Evolutionary conservation across 1,139 yeast genomes (phyloP).

Genomic region (Citeromyces hawaiiensis): DNA sequence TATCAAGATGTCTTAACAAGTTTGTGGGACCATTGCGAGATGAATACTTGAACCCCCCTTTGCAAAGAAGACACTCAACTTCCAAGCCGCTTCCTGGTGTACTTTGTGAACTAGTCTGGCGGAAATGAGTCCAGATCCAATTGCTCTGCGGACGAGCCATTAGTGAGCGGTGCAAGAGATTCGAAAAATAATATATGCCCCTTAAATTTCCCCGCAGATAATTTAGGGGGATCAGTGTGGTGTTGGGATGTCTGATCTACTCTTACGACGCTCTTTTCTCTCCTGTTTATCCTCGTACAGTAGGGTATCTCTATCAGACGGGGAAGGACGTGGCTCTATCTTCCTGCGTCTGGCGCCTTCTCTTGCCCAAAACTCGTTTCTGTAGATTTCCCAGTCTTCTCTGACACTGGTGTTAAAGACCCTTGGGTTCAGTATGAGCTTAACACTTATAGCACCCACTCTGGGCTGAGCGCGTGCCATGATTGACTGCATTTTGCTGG

Average conservation of each 20-base stretch:
- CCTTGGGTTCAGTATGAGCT: conserved; percentile 68
- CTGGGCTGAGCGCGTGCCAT: conserved; percentile 23
- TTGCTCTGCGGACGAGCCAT: background rate
- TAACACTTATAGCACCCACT: conserved; percentile 41
- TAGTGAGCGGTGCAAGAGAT: too few relatives aligned
- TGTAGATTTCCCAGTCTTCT: conserved; percentile 90
- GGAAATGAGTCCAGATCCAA: conserved; percentile 17
- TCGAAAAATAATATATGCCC: too few relatives aligned
- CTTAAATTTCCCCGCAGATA: background rate
- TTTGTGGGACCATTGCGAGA: conserved; percentile 19
- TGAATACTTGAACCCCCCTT: conserved; percentile 13
- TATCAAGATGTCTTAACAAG: conserved; percentile 14
- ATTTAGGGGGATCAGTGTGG: background rate
- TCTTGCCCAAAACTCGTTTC: conserved; percentile 87
- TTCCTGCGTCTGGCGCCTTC: conserved; percentile 61
- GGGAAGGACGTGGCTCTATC: background rate
- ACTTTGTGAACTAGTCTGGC: conserved; percentile 9
- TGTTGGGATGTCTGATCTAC: background rate
- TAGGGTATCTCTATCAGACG: background rate
- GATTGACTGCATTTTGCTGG: conserved; percentile 17
- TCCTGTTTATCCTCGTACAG: background rate
- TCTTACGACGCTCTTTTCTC: background rate
- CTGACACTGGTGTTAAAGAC: conserved; percentile 70
- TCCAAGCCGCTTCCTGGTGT: too few relatives aligned
- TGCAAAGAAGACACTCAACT: conserved; percentile 14